Base-by-base conservation (phyloP, 805 yeast genomes). In the Spathaspora passalidarum region DNA sequence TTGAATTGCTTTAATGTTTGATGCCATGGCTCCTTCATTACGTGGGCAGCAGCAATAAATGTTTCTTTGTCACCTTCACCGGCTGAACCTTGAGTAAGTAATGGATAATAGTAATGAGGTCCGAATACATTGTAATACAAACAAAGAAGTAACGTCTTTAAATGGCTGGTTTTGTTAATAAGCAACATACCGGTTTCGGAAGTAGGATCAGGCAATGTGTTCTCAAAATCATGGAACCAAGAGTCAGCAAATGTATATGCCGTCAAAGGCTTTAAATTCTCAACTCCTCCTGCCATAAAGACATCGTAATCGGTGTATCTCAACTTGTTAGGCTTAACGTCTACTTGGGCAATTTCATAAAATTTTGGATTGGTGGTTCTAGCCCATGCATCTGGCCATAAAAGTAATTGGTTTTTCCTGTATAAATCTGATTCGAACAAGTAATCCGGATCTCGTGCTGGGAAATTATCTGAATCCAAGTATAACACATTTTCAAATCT, bases 41-140 rank as follows among this genome's bases (percentile, higher is more conserved):
- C 82, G 44, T 74, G 71, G 2, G 90, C 87, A 1, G 88, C 90
- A 8, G 85, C 80, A 34, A 81, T 75, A 53, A 83, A 84, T 0
- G 92, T 84, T 56, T 86, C 92, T 58, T 86, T 86, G 57, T 86
- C 92, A 43, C 92, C 91, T 66, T 85, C 86, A 21, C 92, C 92
- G 1, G 88, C 82, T 20, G 80, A 72, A 3, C 88, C 88, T 57
- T 84, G 91, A 0, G 88, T 78, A 51, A 86, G 69, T 47, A 86
- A 62, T 9, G 83, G 84, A 55, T 85, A 86, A 60, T 80, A 86
- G 64, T 76, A 81, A 7, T 70, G 62, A 0, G 89, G 89, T 0
- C 92, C 91, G 60, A 56, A 66, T 1, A 81, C 62, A 53, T 86
- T 85, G 60, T 86, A 86, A 61, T 83, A 85, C 35, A 81, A 66